These are phyloP conservation scores for Plasmodium knowlesi DNA, from an alignment of 169 alveolate genomes.

Conservation along the genomic window DNA sequence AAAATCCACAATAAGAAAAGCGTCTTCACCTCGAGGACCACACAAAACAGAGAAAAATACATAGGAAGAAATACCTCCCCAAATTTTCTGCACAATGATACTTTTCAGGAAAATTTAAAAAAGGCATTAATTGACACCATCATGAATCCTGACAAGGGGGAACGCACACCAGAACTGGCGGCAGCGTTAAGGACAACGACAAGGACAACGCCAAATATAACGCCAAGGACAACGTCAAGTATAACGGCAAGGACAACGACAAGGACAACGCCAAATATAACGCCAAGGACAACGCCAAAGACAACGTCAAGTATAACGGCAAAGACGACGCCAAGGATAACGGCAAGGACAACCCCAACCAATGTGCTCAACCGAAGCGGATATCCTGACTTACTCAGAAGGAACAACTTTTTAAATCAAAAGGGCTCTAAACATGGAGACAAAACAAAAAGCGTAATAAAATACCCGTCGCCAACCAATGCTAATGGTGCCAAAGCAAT, in stretches of 20 bases:
- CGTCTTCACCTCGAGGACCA: conserved; percentile 1
- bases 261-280: neutral
- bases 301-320: too few relatives aligned
- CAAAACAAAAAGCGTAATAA: neutral
- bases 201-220: neutral
- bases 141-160: conserved; percentile 28
- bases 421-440: conserved; percentile 10
- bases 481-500: neutral
- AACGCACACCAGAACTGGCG: neutral
- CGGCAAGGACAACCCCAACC: neutral
- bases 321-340: neutral
- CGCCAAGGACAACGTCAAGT: neutral
- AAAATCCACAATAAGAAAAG: neutral
- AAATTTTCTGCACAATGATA: conserved; percentile 15
- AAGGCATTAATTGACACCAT: conserved; percentile 47
- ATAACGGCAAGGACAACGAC: neutral
- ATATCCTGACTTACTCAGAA: neutral
- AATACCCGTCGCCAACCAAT: neutral
- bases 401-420: conserved; percentile 7
- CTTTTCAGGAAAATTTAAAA: conserved; percentile 43
- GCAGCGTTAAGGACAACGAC: neutral
- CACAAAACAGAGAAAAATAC: neutral
- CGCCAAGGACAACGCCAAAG: neutral
- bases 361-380: neutral
- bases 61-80: neutral